Base-by-base conservation (phyloP, 2,329 filamentous ascomycete species). In the Scorias spongiosa region DNA sequence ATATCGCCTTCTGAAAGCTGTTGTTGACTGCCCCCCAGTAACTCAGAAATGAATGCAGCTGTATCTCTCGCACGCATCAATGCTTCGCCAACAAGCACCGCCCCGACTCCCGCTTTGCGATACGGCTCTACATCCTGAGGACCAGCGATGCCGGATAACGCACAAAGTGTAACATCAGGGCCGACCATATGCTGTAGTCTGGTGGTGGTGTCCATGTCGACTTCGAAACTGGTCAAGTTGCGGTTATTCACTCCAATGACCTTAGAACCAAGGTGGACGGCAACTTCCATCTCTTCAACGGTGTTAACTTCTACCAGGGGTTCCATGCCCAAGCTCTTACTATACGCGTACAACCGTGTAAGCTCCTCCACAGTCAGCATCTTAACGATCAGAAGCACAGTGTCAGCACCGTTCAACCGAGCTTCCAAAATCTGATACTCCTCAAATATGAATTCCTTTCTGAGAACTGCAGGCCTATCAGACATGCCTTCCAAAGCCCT, bases 391-490 rank as follows among this genome's bases (percentile, higher is more conserved):
- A 98, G 74, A 20, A 98, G 71, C 14, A 98, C 81, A 0, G 89
- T 95, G 63, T 98, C 89, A 7, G 91, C 91, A 51, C 91, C 91
- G 10, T 89, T 87, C 44, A 98, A 68, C 40, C 93, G 76, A 26
- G 88, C 91, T 64, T 98, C 91, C 6, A 98, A 72, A 43, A 98
- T 96, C 63, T 98, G 91, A 59, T 98, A 98, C 61, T 96, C 87
- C 39, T 96, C 88, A 57, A 96, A 98, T 36, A 98, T 79, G 57
- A 98, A 98, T 55, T 98, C 91, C 60, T 98, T 98, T 18, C 93
- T 80, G 28, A 98, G 68, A 10, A 98, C 76, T 2, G 89, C 93
- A 2, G 91, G 93, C 42, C 91, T 76, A 60, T 95, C 93, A 1
- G 85, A 81, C 80, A 98, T 87, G 10, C 83, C 81, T 54, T 87